Base-by-base conservation (phyloP, 129 eudicot genomes). In the Arctium lappa region DNA sequence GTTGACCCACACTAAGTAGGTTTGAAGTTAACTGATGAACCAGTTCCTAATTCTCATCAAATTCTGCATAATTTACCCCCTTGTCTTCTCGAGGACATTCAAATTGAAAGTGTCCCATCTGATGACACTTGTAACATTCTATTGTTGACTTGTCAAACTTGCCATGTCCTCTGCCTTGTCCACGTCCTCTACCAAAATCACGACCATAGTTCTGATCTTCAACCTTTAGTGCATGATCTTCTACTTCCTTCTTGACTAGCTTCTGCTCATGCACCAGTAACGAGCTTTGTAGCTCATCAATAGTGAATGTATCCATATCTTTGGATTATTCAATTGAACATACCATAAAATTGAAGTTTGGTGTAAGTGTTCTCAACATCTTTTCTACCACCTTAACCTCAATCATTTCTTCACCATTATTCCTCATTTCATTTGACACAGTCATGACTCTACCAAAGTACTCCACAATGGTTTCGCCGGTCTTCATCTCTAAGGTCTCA, bases 101-200 rank as follows among this genome's bases (percentile, higher is more conserved):
- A 48, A 11, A 48, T 48, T 48, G 16, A 9, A 48, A 48, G 60
- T 48, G 60, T 48, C 60, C 60, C 60, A 48, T 48, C 60, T 11
- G 60, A 48, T 44, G 79, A 72, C 79, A 75, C 16, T 75, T 75
- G 66, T 75, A 75, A 29, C 79, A 75, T 30, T 75, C 66, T 22
- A 75, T 44, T 48, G 46, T 72, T n/a, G 66, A 27, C 31, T 31
- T 56, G 44, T 77, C 80, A 15, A 48, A 13, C 29, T 15, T 22
- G 36, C 5, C 22, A 3, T 42, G 69, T 16, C 42, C 29, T 37
- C 22, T 36, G 40, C 29, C 42, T 72, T 27, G n/a, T 53, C 80
- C 80, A 32, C 80, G 72, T 32, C 80, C 72, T 60, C 80, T 48
- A 31, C 80, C 80, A 42, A 22, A 53, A 1, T 48, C 76, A 37